Conservation (phyloP, 2,329 filamentous ascomycete species). For the Fonsecaea nubica region DNA sequence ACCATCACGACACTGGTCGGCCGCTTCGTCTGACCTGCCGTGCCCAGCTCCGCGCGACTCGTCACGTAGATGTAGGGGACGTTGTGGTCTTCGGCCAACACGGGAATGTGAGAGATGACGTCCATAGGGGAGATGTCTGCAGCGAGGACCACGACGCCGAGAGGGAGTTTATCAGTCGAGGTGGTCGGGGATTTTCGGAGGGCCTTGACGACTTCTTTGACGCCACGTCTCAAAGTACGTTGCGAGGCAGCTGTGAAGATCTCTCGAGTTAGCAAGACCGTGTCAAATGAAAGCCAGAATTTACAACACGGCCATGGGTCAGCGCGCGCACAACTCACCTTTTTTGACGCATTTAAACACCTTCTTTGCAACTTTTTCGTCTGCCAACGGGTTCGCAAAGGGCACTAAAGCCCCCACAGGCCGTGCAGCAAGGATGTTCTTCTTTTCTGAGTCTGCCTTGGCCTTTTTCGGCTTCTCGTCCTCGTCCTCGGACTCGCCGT, state of each 20-base stretch:
- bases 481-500: constrained; percentile 24
- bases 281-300: not conserved
- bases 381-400: constrained; percentile 58
- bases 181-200: constrained; percentile 87
- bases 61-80: constrained; percentile 96
- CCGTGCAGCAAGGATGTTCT: constrained; percentile 35
- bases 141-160: constrained; percentile 84
- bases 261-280: constrained; percentile 5
- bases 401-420: constrained; percentile 57
- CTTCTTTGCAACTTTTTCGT: constrained; percentile 60
- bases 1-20: constrained; percentile 97
- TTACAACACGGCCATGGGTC: constrained; percentile 15
- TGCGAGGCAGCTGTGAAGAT: constrained; percentile 78
- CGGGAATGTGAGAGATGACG: constrained; percentile 96
- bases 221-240: constrained; percentile 94
- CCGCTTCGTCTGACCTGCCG: constrained; percentile 91
- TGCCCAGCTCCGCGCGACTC: constrained; percentile 89
- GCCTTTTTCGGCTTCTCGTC: constrained; percentile 29
- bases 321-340: constrained; percentile 43
- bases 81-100: constrained; percentile 97
- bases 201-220: constrained; percentile 98
- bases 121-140: constrained; percentile 98
- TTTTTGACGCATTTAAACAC: constrained; percentile 61
- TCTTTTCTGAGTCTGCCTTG: constrained; percentile 32
- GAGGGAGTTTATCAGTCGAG: constrained; percentile 60